Evolutionary conservation across 2,329 filamentous ascomycete genomes (phyloP).

Genomic region (Coniochaeta sp.): DNA sequence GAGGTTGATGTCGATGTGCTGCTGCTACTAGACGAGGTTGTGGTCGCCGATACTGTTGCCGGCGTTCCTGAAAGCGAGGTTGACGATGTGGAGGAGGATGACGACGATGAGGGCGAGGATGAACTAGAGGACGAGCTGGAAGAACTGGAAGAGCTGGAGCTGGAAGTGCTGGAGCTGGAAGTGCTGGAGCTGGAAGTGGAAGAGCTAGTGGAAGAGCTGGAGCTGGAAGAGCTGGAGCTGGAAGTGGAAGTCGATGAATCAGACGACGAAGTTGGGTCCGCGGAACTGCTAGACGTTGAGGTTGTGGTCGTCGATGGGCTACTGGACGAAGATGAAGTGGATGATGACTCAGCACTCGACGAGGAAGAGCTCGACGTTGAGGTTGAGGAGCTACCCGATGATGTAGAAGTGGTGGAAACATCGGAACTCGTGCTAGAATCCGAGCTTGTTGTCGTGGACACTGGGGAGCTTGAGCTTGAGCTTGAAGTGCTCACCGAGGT

Average conservation of each 20-base stretch:
- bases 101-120: neutral
- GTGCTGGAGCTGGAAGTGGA: neutral
- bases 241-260: neutral
- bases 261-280: neutral
- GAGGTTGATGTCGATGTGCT: neutral
- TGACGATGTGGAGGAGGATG: neutral
- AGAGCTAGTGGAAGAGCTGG: neutral
- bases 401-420: conserved; percentile 1
- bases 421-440: neutral
- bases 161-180: too few relatives aligned
- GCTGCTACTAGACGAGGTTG: conserved; percentile 1
- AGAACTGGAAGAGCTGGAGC: too few relatives aligned
- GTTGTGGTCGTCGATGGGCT: neutral
- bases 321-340: neutral
- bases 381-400: neutral
- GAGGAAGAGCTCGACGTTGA: neutral
- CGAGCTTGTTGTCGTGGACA: neutral
- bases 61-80: neutral
- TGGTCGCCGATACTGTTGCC: neutral
- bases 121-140: too few relatives aligned
- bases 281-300: neutral
- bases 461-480: neutral
- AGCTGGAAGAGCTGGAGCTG: neutral
- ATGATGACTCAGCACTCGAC: neutral
- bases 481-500: neutral